Conservation (phyloP, 257 asterid species). For the Nicotiana knightiana region DNA sequence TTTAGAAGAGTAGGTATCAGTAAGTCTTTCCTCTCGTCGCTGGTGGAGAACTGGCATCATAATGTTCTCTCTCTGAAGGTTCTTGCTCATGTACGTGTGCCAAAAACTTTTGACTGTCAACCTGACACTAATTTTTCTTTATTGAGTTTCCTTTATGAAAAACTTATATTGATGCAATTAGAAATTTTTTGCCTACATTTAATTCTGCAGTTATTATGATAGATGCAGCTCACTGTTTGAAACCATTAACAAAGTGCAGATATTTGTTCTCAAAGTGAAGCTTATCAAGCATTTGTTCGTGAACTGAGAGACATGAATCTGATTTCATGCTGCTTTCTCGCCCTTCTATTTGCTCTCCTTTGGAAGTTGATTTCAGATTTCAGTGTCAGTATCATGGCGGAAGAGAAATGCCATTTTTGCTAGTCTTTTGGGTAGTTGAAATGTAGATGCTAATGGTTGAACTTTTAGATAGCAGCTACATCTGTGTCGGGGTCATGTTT, state of each 20-base stretch:
- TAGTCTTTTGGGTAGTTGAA: background rate
- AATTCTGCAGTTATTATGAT: background rate
- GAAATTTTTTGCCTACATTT: background rate
- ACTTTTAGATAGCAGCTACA: background rate
- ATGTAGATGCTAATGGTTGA: background rate
- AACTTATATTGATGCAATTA: background rate
- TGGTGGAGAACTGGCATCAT: constrained; percentile 11
- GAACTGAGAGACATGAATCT: background rate
- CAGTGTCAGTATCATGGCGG: background rate
- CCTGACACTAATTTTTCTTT: background rate
- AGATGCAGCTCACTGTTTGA: background rate
- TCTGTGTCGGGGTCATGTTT: background rate
- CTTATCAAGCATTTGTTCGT: background rate
- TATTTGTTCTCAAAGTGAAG: background rate
- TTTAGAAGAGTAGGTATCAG: background rate
- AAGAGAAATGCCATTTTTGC: background rate
- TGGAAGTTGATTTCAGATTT: background rate
- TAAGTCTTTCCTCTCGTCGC: background rate
- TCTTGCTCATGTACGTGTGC: background rate
- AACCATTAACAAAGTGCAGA: background rate
- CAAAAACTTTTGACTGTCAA: constrained; percentile 1
- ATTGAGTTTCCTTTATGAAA: background rate
- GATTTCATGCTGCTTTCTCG: background rate
- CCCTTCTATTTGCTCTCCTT: background rate
- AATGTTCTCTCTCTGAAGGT: background rate